phyloP scores from a whole-genome alignment of 2,329 filamentous ascomycete genomes.

The Emericellopsis atlantica region DNA sequence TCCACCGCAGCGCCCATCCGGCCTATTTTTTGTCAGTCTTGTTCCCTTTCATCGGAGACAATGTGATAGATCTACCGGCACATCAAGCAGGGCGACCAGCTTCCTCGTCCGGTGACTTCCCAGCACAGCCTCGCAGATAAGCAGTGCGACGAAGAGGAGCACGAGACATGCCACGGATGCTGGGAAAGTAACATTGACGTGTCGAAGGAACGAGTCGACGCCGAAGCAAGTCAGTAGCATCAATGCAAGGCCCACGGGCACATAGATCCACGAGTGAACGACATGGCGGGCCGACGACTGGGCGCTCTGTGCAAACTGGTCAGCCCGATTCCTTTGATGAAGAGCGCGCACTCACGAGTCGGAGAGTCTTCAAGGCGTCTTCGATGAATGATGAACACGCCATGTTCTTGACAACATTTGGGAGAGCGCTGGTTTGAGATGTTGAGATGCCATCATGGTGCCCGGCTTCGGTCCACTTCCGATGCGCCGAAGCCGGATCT shows the following conservation, averaged over 20 bases:
- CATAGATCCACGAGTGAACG: slow-evolving; percentile 30
- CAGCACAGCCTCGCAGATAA: slow-evolving; percentile 30
- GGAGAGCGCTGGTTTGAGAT: too few relatives aligned
- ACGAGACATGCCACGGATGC: slow-evolving; percentile 47
- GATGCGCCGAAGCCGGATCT: too few relatives aligned
- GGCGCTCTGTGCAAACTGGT: neutral
- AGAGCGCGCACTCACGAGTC: neutral
- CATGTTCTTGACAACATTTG: too few relatives aligned
- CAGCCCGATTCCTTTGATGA: neutral
- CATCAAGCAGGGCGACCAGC: slow-evolving; percentile 35
- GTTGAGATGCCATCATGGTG: too few relatives aligned
- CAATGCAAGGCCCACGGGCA: slow-evolving; percentile 29
- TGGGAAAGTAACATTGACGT: slow-evolving; percentile 40
- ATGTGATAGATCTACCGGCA: slow-evolving; percentile 28
- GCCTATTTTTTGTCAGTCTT: slow-evolving; percentile 20
- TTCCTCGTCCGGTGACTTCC: slow-evolving; percentile 34
- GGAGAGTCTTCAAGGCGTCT: neutral
- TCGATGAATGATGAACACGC: too few relatives aligned
- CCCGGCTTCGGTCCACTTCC: too few relatives aligned
- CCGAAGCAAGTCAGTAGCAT: slow-evolving; percentile 30
- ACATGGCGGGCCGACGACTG: slow-evolving; percentile 8
- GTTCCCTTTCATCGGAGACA: neutral
- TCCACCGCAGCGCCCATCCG: slow-evolving; percentile 43
- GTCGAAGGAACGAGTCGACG: slow-evolving; percentile 26
- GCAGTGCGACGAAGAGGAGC: slow-evolving; percentile 35